phyloP scores from a whole-genome alignment of 1,284 basidiomycete genomes.

The Ganoderma resinaceum region DNA sequence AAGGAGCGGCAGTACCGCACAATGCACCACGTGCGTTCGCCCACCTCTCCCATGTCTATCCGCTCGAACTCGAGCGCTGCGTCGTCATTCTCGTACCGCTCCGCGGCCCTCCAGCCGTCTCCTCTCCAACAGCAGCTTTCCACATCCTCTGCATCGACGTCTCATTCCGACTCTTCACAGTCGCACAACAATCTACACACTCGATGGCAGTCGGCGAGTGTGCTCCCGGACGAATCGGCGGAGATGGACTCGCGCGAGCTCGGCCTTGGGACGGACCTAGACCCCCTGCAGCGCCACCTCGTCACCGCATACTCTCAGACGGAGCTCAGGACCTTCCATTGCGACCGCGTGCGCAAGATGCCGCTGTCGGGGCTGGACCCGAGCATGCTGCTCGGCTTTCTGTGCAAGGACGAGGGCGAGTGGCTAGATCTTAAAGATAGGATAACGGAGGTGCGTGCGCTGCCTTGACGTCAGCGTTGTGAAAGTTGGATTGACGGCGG shows the following conservation, averaged over 20 bases:
- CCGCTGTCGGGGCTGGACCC: conserved; percentile 91
- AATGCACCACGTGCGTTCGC: conserved; percentile 45
- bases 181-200: conserved; percentile 33
- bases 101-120: conserved; percentile 58
- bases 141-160: conserved; percentile 46
- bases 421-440: conserved; percentile 85
- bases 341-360: conserved; percentile 94
- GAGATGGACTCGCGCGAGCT: conserved; percentile 49
- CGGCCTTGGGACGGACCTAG: conserved; percentile 47
- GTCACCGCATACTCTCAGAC: conserved; percentile 64
- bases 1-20: conserved; percentile 39
- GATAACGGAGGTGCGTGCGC: conserved; percentile 64
- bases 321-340: conserved; percentile 91
- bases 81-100: conserved; percentile 65
- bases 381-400: conserved; percentile 95
- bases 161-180: conserved; percentile 37
- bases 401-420: conserved; percentile 83
- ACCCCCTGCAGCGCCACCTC: conserved; percentile 63
- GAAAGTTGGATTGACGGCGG: neutral
- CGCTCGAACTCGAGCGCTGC: conserved; percentile 49
- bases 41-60: conserved; percentile 62
- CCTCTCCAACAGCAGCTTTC: conserved; percentile 69
- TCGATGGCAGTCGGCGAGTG: conserved; percentile 43
- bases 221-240: conserved; percentile 40
- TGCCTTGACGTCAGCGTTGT: neutral